Conservation (phyloP, 495 filamentous ascomycete genomes). For the Chaetomium fimeti region DNA sequence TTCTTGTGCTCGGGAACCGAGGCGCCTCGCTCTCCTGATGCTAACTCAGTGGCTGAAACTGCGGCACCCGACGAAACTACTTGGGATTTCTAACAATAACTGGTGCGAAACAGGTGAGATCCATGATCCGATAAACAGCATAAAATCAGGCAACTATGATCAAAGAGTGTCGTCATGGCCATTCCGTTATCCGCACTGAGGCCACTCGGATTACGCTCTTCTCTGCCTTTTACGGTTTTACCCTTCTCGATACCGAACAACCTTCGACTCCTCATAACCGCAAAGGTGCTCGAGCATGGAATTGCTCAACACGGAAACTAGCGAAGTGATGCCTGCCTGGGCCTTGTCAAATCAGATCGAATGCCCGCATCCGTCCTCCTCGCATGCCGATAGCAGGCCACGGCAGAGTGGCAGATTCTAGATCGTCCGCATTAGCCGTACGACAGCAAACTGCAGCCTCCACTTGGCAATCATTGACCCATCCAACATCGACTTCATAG, state of each 20-base stretch:
- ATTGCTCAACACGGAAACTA: too few relatives aligned
- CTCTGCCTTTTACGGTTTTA: too few relatives aligned
- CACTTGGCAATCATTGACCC: slow-evolving; percentile 13
- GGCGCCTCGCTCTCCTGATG: background rate
- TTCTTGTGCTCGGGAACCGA: background rate
- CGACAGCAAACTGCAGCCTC: slow-evolving; percentile 17
- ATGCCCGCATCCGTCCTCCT: background rate
- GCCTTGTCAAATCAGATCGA: background rate
- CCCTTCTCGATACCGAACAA: too few relatives aligned
- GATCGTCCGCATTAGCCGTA: slow-evolving; percentile 20
- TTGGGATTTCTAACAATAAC: background rate
- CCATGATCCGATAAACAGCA: background rate
- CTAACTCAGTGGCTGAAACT: background rate
- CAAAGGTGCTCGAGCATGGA: too few relatives aligned
- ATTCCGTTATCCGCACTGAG: background rate
- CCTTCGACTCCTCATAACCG: too few relatives aligned
- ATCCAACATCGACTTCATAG: background rate
- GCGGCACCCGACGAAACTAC: background rate
- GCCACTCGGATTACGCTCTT: too few relatives aligned
- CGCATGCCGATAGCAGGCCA: background rate
- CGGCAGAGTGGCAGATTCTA: slow-evolving; percentile 16
- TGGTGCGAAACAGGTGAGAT: background rate
- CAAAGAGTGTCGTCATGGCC: background rate
- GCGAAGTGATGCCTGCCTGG: background rate
- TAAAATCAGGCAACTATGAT: background rate